These are phyloP conservation scores for Cryptosporidium sp. DNA, from an alignment of 169 alveolate genomes.

Conservation along the genomic window DNA sequence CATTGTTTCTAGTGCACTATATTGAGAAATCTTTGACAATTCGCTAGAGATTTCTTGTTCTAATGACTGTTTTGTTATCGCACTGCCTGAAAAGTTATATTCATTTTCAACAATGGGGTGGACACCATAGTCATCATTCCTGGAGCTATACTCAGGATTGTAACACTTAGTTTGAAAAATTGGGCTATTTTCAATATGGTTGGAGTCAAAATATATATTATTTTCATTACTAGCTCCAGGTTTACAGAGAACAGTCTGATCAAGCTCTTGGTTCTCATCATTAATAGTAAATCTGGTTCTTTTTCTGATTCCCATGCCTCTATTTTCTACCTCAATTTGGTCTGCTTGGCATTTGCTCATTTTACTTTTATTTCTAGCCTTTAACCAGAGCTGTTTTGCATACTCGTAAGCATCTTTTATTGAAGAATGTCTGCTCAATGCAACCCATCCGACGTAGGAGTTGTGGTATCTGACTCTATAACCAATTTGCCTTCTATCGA, in stretches of 20 bases:
- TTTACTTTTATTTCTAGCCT: slow-evolving; percentile 62
- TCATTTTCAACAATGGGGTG: neutral
- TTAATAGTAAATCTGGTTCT: neutral
- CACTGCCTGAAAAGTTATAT: neutral
- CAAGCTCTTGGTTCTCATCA: neutral
- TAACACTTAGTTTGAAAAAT: neutral
- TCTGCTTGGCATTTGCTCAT: neutral
- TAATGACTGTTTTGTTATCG: neutral
- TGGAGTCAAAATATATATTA: neutral
- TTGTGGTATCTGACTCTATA: slow-evolving; percentile 72
- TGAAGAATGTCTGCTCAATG: slow-evolving; percentile 69
- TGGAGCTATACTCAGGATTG: neutral
- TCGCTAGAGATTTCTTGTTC: neutral
- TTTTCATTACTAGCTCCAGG: neutral
- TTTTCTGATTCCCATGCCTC: neutral
- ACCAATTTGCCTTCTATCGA: slow-evolving; percentile 70
- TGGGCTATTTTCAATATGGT: neutral
- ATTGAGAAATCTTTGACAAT: neutral
- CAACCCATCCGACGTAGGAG: slow-evolving; percentile 74
- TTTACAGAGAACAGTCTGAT: neutral
- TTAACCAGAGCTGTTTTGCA: slow-evolving; percentile 66
- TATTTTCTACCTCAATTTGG: slow-evolving; percentile 2
- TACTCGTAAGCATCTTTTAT: slow-evolving; percentile 72
- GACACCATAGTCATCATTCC: neutral
- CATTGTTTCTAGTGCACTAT: slow-evolving; percentile 64